Conservation (phyloP, 75 land plant species). For the Cupressus sempervirens region DNA sequence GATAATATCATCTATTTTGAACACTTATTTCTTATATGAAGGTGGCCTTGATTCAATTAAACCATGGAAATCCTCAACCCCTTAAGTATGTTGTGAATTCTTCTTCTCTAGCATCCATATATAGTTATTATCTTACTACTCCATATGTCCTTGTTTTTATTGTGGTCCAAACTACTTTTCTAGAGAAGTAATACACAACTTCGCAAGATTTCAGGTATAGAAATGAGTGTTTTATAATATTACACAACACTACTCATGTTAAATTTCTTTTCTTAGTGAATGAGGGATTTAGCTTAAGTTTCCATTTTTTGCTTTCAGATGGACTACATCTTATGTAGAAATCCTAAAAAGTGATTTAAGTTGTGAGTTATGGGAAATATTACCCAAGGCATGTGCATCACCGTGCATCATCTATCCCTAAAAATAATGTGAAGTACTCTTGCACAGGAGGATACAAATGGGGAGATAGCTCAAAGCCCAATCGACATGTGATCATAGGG, state of each 20-base stretch:
- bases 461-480: constrained; percentile 34
- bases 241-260: too few species aligned
- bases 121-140: constrained; percentile 68
- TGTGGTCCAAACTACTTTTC: constrained; percentile 66
- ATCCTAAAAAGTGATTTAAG: constrained; percentile 75
- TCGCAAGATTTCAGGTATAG: constrained; percentile 77
- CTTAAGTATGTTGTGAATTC: constrained; percentile 73
- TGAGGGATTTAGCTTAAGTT: not conserved
- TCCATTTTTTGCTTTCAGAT: constrained; percentile 25
- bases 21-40: constrained; percentile 13
- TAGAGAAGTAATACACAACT: constrained; percentile 31
- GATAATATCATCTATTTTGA: not conserved
- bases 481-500: constrained; percentile 57
- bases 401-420: constrained; percentile 76
- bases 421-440: constrained; percentile 35
- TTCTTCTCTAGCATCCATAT: constrained; percentile 65
- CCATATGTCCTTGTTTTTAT: constrained; percentile 53
- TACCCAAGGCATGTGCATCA: constrained; percentile 71
- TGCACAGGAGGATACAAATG: constrained; percentile 63
- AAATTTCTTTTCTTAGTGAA: not conserved
- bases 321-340: constrained; percentile 59
- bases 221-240: not conserved
- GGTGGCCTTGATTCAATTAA: constrained; percentile 75
- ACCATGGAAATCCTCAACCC: constrained; percentile 59
- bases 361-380: constrained; percentile 62